Evolutionary conservation across 2,329 filamentous ascomycete species (phyloP).

Genomic region (Fusarium euwallaceae): DNA sequence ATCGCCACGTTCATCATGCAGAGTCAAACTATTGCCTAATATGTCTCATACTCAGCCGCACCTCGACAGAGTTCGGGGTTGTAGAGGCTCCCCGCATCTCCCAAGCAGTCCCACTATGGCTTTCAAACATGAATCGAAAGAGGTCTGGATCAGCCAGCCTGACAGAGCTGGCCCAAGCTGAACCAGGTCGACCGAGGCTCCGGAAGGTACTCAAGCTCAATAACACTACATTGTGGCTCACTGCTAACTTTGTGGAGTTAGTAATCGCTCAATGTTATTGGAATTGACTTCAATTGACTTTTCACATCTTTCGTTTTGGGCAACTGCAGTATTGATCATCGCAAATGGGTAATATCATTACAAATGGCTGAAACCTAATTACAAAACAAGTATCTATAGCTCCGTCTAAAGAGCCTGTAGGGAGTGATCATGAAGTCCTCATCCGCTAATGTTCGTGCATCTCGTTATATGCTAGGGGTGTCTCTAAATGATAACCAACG

Average conservation of each 20-base stretch:
- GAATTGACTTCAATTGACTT: background rate
- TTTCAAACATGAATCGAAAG: background rate
- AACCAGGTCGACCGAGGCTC: background rate
- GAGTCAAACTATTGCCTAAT: background rate
- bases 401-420: background rate
- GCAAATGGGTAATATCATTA: background rate
- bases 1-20: background rate
- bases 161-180: background rate
- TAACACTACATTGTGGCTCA: background rate
- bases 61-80: background rate
- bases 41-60: background rate
- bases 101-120: background rate
- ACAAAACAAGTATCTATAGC: background rate
- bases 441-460: background rate
- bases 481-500: background rate
- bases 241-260: background rate
- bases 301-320: background rate
- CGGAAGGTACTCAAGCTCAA: background rate
- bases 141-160: background rate
- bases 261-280: background rate
- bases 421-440: background rate
- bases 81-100: background rate
- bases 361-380: background rate
- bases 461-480: background rate
- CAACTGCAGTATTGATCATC: background rate